Evolutionary conservation across 2,329 filamentous ascomycete genomes (phyloP).

Genomic region (Botrytis cinerea): DNA sequence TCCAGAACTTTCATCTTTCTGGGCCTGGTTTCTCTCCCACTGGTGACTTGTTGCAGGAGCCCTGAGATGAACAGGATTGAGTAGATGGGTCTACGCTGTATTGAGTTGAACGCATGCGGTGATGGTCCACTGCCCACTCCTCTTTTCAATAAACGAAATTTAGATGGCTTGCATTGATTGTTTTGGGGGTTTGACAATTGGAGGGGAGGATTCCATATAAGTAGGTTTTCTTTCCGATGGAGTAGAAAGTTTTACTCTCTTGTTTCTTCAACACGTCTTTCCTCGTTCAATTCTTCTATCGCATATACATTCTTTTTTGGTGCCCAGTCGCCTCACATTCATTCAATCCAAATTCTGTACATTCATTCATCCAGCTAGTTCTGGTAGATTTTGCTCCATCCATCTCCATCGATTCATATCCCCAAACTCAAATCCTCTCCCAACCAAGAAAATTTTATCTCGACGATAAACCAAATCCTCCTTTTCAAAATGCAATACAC

Average conservation of each 20-base stretch:
- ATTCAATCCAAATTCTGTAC: conserved; percentile 13
- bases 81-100: not conserved
- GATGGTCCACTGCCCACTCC: conserved; percentile 1
- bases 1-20: not conserved
- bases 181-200: not conserved
- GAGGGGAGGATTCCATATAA: conserved; percentile 10
- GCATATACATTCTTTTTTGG: conserved; percentile 20
- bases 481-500: conserved; percentile 35
- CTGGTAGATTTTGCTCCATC: conserved; percentile 23
- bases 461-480: not conserved
- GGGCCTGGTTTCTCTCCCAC: not conserved
- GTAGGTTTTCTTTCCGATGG: conserved; percentile 6
- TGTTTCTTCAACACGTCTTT: conserved; percentile 19
- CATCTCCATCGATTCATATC: not conserved
- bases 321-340: conserved; percentile 25
- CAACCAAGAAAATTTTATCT: not conserved
- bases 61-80: conserved; percentile 19
- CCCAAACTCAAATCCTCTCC: not conserved
- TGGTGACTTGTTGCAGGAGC: not conserved
- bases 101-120: not conserved
- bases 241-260: not conserved
- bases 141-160: conserved; percentile 1
- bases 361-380: conserved; percentile 25
- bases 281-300: conserved; percentile 7
- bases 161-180: not conserved